Evolutionary conservation across 768 basidiomycete genomes (phyloP).

Genomic region (Exidia glandulosa): DNA sequence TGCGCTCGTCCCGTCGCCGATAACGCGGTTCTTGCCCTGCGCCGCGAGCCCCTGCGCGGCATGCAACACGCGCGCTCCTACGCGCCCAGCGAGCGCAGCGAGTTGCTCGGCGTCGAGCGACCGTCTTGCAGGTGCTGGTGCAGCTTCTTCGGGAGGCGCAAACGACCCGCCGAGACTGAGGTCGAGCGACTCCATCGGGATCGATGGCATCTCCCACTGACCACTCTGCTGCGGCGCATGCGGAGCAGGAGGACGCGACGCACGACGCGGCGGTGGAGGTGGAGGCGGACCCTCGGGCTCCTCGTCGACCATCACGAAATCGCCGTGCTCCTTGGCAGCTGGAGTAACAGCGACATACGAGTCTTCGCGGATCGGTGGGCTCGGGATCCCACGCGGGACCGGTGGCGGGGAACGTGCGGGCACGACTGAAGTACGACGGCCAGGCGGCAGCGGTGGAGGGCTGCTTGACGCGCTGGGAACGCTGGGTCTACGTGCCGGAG

Average conservation of each 20-base stretch:
- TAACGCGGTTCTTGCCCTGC: slow-evolving; percentile 62
- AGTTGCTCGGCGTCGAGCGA: slow-evolving; percentile 51
- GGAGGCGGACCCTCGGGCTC: slow-evolving; percentile 23
- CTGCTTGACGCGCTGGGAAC: slow-evolving; percentile 15
- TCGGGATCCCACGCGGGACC: not conserved
- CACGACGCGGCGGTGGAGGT: slow-evolving; percentile 29
- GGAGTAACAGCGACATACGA: not conserved
- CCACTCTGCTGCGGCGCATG: slow-evolving; percentile 9
- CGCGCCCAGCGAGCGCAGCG: slow-evolving; percentile 54
- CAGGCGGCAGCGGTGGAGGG: slow-evolving; percentile 24
- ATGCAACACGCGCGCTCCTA: slow-evolving; percentile 66
- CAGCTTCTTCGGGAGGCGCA: not conserved
- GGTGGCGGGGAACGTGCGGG: slow-evolving; percentile 1
- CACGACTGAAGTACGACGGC: slow-evolving; percentile 7
- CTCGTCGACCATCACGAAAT: slow-evolving; percentile 55
- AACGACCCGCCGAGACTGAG: slow-evolving; percentile 16
- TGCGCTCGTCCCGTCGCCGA: slow-evolving; percentile 76
- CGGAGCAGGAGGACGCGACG: slow-evolving; percentile 26
- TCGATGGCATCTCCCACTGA: slow-evolving; percentile 58
- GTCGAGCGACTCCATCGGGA: slow-evolving; percentile 44
- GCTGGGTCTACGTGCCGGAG: slow-evolving; percentile 35
- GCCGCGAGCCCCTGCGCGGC: slow-evolving; percentile 56
- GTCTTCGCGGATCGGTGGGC: not conserved
- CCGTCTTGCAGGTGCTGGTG: slow-evolving; percentile 9
- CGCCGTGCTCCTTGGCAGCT: slow-evolving; percentile 13